Conservation (phyloP, 2,329 filamentous ascomycete genomes). For the Fusarium sp. region DNA sequence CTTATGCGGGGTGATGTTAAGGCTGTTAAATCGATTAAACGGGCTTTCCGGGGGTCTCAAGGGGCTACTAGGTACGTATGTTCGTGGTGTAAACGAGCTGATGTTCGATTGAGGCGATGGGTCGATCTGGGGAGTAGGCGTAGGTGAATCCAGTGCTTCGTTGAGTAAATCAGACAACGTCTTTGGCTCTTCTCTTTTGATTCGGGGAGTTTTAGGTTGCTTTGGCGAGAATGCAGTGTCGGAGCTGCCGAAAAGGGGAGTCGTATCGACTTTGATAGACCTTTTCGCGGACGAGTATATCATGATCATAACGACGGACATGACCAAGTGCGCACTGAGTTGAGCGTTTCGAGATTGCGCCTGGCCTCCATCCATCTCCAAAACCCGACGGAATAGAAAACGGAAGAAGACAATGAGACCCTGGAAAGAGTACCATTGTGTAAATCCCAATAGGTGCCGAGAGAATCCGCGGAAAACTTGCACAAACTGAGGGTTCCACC, state of each 20-base stretch:
- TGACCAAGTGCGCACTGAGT: conserved; percentile 65
- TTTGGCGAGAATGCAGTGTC: conserved; percentile 42
- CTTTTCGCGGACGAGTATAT: conserved; percentile 57
- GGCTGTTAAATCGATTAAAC: conserved; percentile 19
- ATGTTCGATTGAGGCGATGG: conserved; percentile 24
- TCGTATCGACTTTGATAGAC: conserved; percentile 67
- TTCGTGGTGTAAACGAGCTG: conserved; percentile 30
- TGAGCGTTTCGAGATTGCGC: conserved; percentile 55
- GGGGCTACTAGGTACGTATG: conserved; percentile 33
- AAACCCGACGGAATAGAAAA: conserved; percentile 58
- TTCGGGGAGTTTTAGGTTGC: conserved; percentile 32
- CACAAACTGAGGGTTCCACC: conserved; percentile 77
- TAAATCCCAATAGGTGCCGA: conserved; percentile 68
- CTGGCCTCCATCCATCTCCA: conserved; percentile 54
- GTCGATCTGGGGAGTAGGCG: conserved; percentile 19
- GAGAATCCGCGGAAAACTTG: conserved; percentile 70
- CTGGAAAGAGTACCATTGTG: conserved; percentile 75
- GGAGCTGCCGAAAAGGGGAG: conserved; percentile 60
- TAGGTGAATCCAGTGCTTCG: conserved; percentile 48
- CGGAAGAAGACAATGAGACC: conserved; percentile 67
- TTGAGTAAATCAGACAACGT: conserved; percentile 57
- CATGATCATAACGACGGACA: conserved; percentile 63
- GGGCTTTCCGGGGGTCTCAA: conserved; percentile 16
- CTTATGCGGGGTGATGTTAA: conserved; percentile 31
- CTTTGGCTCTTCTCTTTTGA: conserved; percentile 50